These are phyloP conservation scores for Phaffia tasmanica DNA, from an alignment of 768 basidiomycete genomes.

Conservation along the genomic window DNA sequence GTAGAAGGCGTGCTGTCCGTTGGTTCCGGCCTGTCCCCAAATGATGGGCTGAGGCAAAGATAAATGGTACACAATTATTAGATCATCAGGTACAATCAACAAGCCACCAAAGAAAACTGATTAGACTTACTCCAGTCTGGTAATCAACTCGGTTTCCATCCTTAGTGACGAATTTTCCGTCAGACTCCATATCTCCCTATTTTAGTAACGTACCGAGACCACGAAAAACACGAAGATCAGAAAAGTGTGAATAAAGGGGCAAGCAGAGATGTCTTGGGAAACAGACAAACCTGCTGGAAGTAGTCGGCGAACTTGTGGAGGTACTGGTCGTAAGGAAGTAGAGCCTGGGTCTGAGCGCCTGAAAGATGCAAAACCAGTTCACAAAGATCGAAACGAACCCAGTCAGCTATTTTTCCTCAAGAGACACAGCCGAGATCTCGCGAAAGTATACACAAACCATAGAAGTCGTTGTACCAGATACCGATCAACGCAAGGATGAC, in stretches of 20 bases:
- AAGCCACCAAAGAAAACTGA: neutral
- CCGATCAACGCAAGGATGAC: constrained; percentile 80
- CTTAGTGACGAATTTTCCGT: constrained; percentile 95
- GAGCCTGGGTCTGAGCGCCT: constrained; percentile 86
- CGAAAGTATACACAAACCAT: constrained; percentile 43
- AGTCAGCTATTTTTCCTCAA: neutral
- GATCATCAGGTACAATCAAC: constrained; percentile 2
- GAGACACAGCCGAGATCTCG: neutral
- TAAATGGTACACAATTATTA: neutral
- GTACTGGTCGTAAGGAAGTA: constrained; percentile 98
- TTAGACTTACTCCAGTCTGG: constrained; percentile 71
- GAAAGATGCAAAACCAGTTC: constrained; percentile 1
- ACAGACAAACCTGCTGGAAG: constrained; percentile 69
- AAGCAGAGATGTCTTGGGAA: constrained; percentile 1
- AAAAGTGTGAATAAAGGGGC: neutral
- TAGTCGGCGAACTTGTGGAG: constrained; percentile 99
- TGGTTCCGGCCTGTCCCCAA: constrained; percentile 97
- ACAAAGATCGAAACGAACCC: constrained; percentile 11
- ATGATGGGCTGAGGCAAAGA: constrained; percentile 69
- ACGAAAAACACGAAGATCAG: neutral
- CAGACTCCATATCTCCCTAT: constrained; percentile 97
- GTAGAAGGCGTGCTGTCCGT: constrained; percentile 94
- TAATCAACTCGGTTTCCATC: constrained; percentile 83
- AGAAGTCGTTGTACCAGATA: constrained; percentile 99
- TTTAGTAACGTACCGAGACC: neutral